Evolutionary conservation across 345 rosid species (phyloP).

Genomic region (Aurinia saxatilis): DNA sequence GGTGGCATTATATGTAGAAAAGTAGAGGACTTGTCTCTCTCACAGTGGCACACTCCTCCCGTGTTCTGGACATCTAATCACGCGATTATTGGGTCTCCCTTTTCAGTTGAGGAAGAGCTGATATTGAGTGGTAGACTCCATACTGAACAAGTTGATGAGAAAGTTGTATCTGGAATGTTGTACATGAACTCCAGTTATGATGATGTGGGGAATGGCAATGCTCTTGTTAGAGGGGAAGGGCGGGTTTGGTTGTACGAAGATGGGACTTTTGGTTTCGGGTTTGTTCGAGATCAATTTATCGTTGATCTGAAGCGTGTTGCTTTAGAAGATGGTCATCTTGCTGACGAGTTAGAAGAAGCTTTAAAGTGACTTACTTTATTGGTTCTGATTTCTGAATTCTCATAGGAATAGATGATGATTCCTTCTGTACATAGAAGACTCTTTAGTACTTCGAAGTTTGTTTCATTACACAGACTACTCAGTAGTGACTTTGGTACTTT

Average conservation of each 20-base stretch:
- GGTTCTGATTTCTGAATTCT: neutral
- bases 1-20: constrained; percentile 72
- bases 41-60: constrained; percentile 37
- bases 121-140: constrained; percentile 46
- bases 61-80: constrained; percentile 74
- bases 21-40: constrained; percentile 49
- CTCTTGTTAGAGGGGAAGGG: constrained; percentile 40
- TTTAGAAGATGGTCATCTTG: constrained; percentile 44
- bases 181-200: constrained; percentile 57
- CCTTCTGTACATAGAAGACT: constrained; percentile 7
- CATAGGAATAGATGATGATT: neutral
- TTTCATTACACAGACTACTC: too few species aligned
- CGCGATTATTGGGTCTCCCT: constrained; percentile 34
- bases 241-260: constrained; percentile 75
- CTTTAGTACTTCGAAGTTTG: neutral
- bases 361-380: constrained; percentile 9
- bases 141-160: constrained; percentile 25
- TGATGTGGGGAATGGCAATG: constrained; percentile 31
- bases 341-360: constrained; percentile 29
- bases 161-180: constrained; percentile 44
- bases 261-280: constrained; percentile 79
- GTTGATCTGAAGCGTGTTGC: constrained; percentile 60
- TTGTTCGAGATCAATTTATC: constrained; percentile 56
- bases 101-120: constrained; percentile 49
- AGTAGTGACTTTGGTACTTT: neutral